Evolutionary conservation across 805 yeast species (phyloP), one percentile per base, ranked within the genome.

Genomic region (Schizosaccharomyces octosporus): DNA sequence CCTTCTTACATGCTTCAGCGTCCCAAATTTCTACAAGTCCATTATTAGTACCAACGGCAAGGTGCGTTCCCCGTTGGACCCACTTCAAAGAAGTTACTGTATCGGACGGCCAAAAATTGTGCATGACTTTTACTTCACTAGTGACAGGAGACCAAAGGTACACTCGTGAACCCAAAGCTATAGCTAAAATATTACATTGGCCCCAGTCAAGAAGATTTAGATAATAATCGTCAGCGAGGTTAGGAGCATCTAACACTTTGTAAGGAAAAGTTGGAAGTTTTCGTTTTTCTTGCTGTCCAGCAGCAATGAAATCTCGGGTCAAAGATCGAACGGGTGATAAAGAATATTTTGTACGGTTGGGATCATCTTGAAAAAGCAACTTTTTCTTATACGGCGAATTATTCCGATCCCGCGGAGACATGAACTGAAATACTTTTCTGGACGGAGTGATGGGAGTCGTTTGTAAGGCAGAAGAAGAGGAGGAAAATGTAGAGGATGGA

Each of bases 1-100:
- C 81, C 67, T 95, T 84, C 71, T 85, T 83, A 62, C 80, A 78
- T 51, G 84, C 82, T 13, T 84, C 79, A 0, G 90, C 95, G 71
- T 93, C 97, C 93, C 95, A 93, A n/a, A 93, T 88, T 69, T 89
- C 95, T 4, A 93, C 96, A 51, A 83, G 69, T 0, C 98, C 98
- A 42, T 81, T 76, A 62, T 79, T 78, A 0, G 96, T 87, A 1
- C 98, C 98, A 5, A 93, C 82, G 0, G 98, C 97, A 61, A 93
- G 68, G 73, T 93, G 97, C 13, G 95, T 84, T 19, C 98, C 98
- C 9, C 93, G 80, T 29, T 90, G 94, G 59, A 90, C 86, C 98
- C 98, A 93, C 62, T 85, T 81, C 45, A 90, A 73, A 66, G 95
- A 83, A 7, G 97, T 85, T 29, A 87, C 85, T 59, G 75, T 74